Evolutionary conservation across 2,329 filamentous ascomycete species (phyloP).

Genomic region (Aspergillus oerlinghausenensis): DNA sequence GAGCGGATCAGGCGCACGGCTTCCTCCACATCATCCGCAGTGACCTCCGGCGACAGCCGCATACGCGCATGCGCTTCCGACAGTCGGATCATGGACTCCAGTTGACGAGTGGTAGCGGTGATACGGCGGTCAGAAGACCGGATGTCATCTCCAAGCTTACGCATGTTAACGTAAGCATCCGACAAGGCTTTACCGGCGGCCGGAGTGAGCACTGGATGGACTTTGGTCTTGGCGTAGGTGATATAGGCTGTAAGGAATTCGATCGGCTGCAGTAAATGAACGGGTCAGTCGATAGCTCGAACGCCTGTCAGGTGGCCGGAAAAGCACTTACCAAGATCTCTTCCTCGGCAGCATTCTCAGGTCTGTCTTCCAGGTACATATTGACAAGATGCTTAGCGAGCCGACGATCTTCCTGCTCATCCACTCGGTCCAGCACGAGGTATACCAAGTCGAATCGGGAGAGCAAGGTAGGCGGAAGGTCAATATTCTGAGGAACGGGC

Average conservation of each 20-base stretch:
- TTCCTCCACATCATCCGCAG: constrained; percentile 77
- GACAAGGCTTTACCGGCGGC: constrained; percentile 81
- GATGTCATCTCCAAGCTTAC: constrained; percentile 82
- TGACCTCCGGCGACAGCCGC: constrained; percentile 75
- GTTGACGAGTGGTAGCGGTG: constrained; percentile 91
- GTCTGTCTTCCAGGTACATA: constrained; percentile 94
- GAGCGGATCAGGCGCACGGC: constrained; percentile 89
- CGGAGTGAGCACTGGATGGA: constrained; percentile 76
- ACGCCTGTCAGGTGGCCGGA: not conserved
- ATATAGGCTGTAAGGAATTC: constrained; percentile 97
- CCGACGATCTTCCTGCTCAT: constrained; percentile 82
- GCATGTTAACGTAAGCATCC: constrained; percentile 88
- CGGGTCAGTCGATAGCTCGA: constrained; percentile 3
- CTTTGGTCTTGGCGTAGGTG: constrained; percentile 83
- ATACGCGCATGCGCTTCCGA: constrained; percentile 97
- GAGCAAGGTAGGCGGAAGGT: constrained; percentile 87
- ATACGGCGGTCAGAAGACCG: constrained; percentile 90
- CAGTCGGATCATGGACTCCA: constrained; percentile 98
- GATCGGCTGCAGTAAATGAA: constrained; percentile 58
- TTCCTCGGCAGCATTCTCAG: constrained; percentile 70
- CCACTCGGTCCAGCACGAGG: constrained; percentile 87
- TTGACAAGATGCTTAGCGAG: constrained; percentile 88
- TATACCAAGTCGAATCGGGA: constrained; percentile 97
- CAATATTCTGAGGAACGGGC: constrained; percentile 96
- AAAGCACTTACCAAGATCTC: constrained; percentile 70